These are phyloP conservation scores for Mycena kentingensis DNA, from an alignment of 768 basidiomycete species.

Conservation along the genomic window DNA sequence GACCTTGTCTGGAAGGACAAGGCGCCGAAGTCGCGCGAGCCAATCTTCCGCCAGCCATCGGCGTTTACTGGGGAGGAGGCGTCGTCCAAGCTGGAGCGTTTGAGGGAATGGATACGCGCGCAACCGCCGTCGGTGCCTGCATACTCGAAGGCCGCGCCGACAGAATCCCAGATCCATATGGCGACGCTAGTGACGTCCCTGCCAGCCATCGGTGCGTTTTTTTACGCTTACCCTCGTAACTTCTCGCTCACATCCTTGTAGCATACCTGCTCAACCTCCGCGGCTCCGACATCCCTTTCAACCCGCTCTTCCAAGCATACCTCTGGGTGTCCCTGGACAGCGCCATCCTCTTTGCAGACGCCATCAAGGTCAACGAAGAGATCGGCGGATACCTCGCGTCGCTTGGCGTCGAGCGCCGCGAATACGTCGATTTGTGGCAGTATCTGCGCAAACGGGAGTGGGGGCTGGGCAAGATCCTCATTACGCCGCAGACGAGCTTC, in stretches of 20 bases:
- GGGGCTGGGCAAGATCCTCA: conserved; percentile 80
- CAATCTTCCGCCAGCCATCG: conserved; percentile 67
- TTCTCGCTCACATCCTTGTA: conserved; percentile 28
- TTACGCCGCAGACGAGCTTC: conserved; percentile 74
- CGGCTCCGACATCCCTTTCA: conserved; percentile 87
- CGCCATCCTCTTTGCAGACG: conserved; percentile 79
- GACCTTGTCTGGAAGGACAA: conserved; percentile 83
- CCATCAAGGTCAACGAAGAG: conserved; percentile 59
- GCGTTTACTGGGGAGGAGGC: conserved; percentile 74
- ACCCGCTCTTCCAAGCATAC: conserved; percentile 90
- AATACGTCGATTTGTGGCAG: conserved; percentile 79
- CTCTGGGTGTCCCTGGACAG: conserved; percentile 66
- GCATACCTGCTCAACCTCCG: conserved; percentile 90
- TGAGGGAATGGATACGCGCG: conserved; percentile 69
- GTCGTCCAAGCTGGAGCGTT: conserved; percentile 62
- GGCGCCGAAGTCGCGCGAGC: conserved; percentile 65
- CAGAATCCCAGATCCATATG: conserved; percentile 61
- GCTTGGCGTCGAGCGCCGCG: conserved; percentile 57
- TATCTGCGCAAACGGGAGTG: conserved; percentile 75
- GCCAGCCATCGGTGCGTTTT: conserved; percentile 63
- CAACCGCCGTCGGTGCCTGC: conserved; percentile 62
- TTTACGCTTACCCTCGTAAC: background rate
- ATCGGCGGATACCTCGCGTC: conserved; percentile 58
- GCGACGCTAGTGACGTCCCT: conserved; percentile 71
- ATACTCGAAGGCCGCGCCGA: conserved; percentile 64